phyloP scores from a whole-genome alignment of 2,329 filamentous ascomycete genomes.

The Fusarium sp. region DNA sequence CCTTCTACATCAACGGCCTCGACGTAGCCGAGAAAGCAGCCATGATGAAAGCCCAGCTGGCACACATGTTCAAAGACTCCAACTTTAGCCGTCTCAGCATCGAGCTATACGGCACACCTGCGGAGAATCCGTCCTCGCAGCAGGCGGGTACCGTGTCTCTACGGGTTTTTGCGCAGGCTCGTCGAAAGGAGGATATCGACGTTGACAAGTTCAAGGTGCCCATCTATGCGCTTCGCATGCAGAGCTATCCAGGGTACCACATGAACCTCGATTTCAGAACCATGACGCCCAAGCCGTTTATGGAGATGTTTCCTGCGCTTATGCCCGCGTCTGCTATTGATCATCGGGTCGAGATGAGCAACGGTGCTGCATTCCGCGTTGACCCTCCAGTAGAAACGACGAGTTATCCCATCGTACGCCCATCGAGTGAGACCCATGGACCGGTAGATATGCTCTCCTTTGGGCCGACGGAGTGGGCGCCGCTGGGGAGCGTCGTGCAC shows the following conservation, averaged over 20 bases:
- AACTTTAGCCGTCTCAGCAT: constrained; percentile 51
- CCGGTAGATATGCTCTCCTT: constrained; percentile 41
- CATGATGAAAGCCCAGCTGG: constrained; percentile 54
- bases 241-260: constrained; percentile 55
- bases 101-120: constrained; percentile 49
- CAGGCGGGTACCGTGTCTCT: constrained; percentile 60
- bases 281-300: constrained; percentile 54
- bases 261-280: constrained; percentile 56
- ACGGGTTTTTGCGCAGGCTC: constrained; percentile 57
- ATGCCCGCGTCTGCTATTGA: constrained; percentile 45
- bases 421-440: constrained; percentile 41
- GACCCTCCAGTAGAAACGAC: constrained; percentile 33
- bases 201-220: constrained; percentile 51
- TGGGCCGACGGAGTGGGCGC: constrained; percentile 42
- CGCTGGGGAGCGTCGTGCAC: constrained; percentile 46
- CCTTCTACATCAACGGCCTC: constrained; percentile 55
- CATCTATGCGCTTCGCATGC: constrained; percentile 52
- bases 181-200: constrained; percentile 47
- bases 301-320: constrained; percentile 54
- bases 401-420: constrained; percentile 39
- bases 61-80: constrained; percentile 46
- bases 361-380: constrained; percentile 28
- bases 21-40: constrained; percentile 55
- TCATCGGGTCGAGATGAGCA: constrained; percentile 44
- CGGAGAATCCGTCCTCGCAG: constrained; percentile 54